Base-by-base conservation (phyloP, 495 filamentous ascomycete species). In the Stereocaulon alpinum region DNA sequence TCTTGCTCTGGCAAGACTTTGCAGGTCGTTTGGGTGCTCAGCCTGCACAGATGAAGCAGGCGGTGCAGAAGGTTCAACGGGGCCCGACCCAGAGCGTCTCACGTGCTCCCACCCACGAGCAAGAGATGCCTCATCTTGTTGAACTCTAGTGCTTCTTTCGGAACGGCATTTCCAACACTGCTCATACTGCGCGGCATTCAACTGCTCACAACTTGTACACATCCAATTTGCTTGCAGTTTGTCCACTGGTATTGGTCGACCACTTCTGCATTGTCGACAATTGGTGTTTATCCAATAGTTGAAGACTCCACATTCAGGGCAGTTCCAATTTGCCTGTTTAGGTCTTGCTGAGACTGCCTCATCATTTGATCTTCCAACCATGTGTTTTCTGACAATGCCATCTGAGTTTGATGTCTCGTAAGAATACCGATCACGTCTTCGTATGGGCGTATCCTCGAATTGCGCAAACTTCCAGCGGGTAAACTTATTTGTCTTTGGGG, bases 101-200 rank as follows among this genome's bases (percentile, higher is more conserved):
- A 64, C 6, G 54, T 62, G 59, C 44, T 47, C 42, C 62, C 58
- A 61, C 27, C 51, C 22, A 29, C 47, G 45, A 10, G 24, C 41
- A 18, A 40, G 40, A 11, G 18, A 27, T 1, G 24, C 11, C 34
- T 59, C 27, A n/a, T 40, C 49, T 20, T 56, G 24, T 24, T 27
- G 20, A 48, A 20, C 6, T 17, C 24, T 22, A 15, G 29, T 12
- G 14, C 7, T 4, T 27, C 15, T 44, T 30, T 41, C 29, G 18
- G 54, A n/a, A 30, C 29, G 57, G 37, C 56, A 63, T 22, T 22
- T 41, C 42, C 37, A 40, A 55, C 61, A 63, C 2, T 40, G 14
- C 42, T 29, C 20, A 53, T 45, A 37, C 24, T 34, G n/a, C 7
- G 20, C 24, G 10, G 5, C 22, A 24, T 55, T 24, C 12, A n/a